Base-by-base conservation (phyloP, 2,329 filamentous ascomycete species). In the Escovopsis sp. region DNA sequence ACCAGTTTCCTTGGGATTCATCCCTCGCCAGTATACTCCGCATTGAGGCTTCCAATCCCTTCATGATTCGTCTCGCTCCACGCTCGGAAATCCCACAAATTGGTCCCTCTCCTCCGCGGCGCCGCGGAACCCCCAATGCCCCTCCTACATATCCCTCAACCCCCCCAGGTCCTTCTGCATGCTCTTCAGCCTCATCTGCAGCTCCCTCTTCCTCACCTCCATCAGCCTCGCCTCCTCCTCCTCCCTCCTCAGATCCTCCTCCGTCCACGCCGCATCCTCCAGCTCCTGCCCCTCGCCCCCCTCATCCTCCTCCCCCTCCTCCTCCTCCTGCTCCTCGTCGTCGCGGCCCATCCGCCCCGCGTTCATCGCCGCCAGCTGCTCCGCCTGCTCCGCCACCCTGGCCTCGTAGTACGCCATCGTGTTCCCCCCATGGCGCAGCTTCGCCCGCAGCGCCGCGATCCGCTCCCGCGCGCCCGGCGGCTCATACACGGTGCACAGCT, bases 401-500 rank as follows among this genome's bases (percentile, higher is more conserved):
- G 71, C 70, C 62, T 96, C 88, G 53, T 94, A 87, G 51, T 85
- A 82, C 10, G 73, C 74, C 53, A 91, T 68, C 16, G 87, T 94
- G 38, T 76, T 76, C 29, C 70, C 70, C 45, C 91, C 72, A 52
- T 84, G 72, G 33, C 74, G 70, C 58, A 89, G 75, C 52, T 84
- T 79, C 41, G 74, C 72, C 45, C 87, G 72, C 54, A 94, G 69
- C 34, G 70, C 68, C 0, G 76, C 67, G 49, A 96, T 93, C 47
- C 79, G 74, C 53, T 94, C 85, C 13, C 72, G 60, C 5, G 84
- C 85, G 5, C 87, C 88, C 0, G 82, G 74, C 25, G 94, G 72
- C 30, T 85, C 81, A 56, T 95, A 96, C 25, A 95, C 88, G 36
- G 74, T 74, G 51, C 87, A 88, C 27, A 96, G 72, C 67, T 87